Conservation (phyloP, 2,329 filamentous ascomycete species). For the Penicillium sp. region DNA sequence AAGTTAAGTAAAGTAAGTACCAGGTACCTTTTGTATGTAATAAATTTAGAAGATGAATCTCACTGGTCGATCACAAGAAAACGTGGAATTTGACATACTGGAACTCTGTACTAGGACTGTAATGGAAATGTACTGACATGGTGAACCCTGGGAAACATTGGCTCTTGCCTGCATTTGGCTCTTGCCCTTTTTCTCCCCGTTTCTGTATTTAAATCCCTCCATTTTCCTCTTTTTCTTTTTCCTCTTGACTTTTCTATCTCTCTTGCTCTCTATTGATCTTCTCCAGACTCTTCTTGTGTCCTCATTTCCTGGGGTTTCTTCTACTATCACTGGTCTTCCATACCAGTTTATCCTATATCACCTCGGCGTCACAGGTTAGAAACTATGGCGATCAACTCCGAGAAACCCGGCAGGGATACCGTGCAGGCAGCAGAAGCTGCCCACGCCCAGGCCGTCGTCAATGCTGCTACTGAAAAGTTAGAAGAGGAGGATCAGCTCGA, state of each 20-base stretch:
- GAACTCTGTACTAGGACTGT: not conserved
- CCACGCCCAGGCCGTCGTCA: conserved; percentile 28
- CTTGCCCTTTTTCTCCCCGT: conserved; percentile 7
- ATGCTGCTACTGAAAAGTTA: conserved; percentile 22
- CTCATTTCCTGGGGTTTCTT: not conserved
- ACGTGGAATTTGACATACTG: not conserved
- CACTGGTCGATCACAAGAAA: not conserved
- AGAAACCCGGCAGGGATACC: conserved; percentile 26
- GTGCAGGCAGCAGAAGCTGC: conserved; percentile 34
- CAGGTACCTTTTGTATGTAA: not conserved
- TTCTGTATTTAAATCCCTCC: conserved; percentile 17
- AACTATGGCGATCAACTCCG: conserved; percentile 20
- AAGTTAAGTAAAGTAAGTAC: too few relatives aligned
- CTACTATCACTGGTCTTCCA: not conserved
- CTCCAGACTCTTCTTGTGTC: not conserved
- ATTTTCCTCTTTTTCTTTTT: not conserved
- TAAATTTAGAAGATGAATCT: not conserved
- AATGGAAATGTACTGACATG: not conserved
- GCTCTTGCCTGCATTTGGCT: conserved; percentile 16
- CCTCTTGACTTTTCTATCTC: not conserved
- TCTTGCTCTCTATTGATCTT: conserved; percentile 2
- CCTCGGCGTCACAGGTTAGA: not conserved
- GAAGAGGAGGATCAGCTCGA: conserved; percentile 27
- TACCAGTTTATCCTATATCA: not conserved
- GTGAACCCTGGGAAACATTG: not conserved